phyloP scores from a whole-genome alignment of 2,329 filamentous ascomycete species.

The Beauveria caledonica region DNA sequence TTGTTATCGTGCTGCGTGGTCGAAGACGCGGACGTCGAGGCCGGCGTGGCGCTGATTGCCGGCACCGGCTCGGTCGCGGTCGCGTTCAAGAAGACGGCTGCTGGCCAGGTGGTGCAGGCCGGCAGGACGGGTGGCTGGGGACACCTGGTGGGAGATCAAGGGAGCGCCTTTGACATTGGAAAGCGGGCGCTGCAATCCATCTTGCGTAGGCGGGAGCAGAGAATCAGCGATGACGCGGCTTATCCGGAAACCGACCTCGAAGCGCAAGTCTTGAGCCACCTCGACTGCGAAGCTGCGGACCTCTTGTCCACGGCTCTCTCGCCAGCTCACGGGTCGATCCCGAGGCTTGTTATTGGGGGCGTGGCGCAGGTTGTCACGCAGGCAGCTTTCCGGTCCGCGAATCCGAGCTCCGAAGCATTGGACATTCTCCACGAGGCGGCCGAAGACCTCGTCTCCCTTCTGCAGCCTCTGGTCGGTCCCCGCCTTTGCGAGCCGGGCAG shows the following conservation, averaged over 20 bases:
- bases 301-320: neutral
- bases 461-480: neutral
- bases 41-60: neutral
- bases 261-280: neutral
- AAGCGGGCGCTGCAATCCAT: neutral
- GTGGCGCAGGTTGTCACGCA: neutral
- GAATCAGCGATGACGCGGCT: neutral
- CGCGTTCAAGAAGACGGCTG: neutral
- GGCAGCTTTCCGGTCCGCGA: neutral
- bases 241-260: neutral
- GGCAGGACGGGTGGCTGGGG: neutral
- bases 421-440: neutral
- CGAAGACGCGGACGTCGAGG: neutral
- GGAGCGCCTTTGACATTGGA: neutral
- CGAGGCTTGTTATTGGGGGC: neutral
- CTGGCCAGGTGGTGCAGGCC: neutral
- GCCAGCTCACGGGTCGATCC: neutral
- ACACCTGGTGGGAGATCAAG: neutral
- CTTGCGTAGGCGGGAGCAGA: neutral
- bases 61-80: neutral
- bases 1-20: neutral
- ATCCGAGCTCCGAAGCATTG: neutral
- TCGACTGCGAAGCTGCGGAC: neutral
- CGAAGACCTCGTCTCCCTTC: neutral
- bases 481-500: neutral